phyloP scores from a whole-genome alignment of 2,329 filamentous ascomycete species.

The Aspergillus unguis region DNA sequence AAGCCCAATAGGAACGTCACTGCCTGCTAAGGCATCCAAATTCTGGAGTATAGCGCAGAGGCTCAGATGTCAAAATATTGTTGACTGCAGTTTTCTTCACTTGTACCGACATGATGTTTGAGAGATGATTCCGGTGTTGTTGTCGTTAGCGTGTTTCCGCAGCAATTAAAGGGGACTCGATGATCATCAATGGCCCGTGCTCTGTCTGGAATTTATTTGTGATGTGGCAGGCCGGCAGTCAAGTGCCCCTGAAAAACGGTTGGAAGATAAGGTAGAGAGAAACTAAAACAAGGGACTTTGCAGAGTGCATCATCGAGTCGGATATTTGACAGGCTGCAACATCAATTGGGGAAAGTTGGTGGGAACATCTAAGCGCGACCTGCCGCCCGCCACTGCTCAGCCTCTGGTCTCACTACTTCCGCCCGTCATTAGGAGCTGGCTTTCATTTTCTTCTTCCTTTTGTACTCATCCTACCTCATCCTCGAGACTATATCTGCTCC shows the following conservation, averaged over 20 bases:
- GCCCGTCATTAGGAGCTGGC: background rate
- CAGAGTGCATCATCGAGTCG: background rate
- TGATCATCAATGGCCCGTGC: too few relatives aligned
- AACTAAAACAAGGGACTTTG: background rate
- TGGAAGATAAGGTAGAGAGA: too few relatives aligned
- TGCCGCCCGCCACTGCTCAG: constrained; percentile 12
- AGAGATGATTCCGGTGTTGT: too few relatives aligned
- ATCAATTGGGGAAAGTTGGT: background rate
- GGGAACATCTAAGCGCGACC: background rate
- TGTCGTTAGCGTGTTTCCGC: too few relatives aligned
- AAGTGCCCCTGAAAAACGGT: background rate
- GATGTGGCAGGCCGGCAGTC: too few relatives aligned
- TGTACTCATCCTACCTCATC: too few relatives aligned
- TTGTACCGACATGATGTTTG: too few relatives aligned
- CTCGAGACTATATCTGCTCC: background rate
- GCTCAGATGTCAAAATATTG: too few relatives aligned
- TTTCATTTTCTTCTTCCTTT: background rate
- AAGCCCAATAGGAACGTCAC: background rate
- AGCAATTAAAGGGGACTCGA: too few relatives aligned
- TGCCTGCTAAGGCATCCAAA: constrained; percentile 1
- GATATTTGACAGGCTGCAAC: background rate
- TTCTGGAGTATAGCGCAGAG: background rate
- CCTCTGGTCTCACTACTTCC: constrained; percentile 13
- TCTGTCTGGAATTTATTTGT: too few relatives aligned
- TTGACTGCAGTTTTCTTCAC: too few relatives aligned